Conservation (phyloP, 169 alveolate species). For the Plasmodium berghei region DNA sequence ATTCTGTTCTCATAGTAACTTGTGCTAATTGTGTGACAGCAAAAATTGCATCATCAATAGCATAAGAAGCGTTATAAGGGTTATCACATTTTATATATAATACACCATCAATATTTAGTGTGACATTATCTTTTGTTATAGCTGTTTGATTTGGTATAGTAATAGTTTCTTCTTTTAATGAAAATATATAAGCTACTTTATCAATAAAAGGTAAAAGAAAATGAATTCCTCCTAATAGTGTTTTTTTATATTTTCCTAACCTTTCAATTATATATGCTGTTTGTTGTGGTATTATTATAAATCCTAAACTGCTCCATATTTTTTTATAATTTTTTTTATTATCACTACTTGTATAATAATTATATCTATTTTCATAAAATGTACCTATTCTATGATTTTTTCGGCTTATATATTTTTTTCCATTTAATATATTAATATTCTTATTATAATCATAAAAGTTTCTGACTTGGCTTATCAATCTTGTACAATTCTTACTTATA, state of each 20-base stretch:
- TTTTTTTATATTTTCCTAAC: constrained; percentile 91
- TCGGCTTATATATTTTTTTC: neutral
- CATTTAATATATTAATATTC: too few species aligned
- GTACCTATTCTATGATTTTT: neutral
- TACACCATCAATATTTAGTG: constrained; percentile 95
- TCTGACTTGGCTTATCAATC: neutral
- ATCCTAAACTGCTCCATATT: constrained; percentile 78
- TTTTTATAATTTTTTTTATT: constrained; percentile 39
- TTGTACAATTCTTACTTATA: too few species aligned
- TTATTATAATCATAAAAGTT: neutral
- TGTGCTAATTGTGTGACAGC: constrained; percentile 96
- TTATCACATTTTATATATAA: constrained; percentile 91
- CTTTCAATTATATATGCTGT: constrained; percentile 93
- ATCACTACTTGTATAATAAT: constrained; percentile 62
- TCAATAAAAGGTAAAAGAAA: constrained; percentile 93
- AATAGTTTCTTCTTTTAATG: constrained; percentile 94
- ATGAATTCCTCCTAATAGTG: constrained; percentile 93
- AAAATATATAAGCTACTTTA: constrained; percentile 92
- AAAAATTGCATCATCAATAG: constrained; percentile 93
- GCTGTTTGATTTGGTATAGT: constrained; percentile 94
- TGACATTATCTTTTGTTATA: constrained; percentile 95
- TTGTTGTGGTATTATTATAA: constrained; percentile 94
- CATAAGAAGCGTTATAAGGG: constrained; percentile 93
- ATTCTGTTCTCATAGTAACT: constrained; percentile 96
- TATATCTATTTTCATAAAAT: neutral